Evolutionary conservation across 352 stramenopile species (phyloP), one percentile per base, ranked within the genome.

Genomic region (Pythium grandisporangium): DNA sequence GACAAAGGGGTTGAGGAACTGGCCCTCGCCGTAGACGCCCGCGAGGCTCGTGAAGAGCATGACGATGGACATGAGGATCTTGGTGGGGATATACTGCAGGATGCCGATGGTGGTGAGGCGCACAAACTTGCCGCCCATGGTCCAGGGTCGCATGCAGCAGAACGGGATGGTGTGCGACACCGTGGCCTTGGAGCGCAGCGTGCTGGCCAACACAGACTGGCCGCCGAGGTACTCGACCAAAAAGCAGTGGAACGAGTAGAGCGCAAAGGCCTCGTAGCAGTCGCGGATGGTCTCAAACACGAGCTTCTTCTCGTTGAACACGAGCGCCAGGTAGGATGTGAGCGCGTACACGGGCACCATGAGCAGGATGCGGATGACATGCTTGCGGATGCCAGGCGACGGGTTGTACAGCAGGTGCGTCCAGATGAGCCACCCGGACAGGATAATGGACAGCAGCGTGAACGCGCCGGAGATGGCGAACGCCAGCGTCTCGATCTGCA

Each of bases 231-330:
- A 95, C 53, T 84, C 73, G 38, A 97, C 75, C 17, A 97, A 58
- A 49, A 96, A 97, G 65, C 91, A 93, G 51, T 96, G 75, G 61
- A 97, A 97, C 37, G 75, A 95, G 55, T 96, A 96, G 42, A 97
- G 84, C 40, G 86, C 88, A 48, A 95, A 97, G 11, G 88, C 88
- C 51, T 97, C 89, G 61, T 97, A 97, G 58, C 80, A 90, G 42
- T 96, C 87, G 30, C 89, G 84, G 30, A 95, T 67, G 8, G 78
- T 93, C 73, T 95, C 79, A 45, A 96, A 93, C 33, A 89, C 63
- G 48, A 95, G 70, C 60, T 90, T 89, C 59, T 85, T 74, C 43
- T 93, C 70, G 61, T 93, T 92, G 50, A 93, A 93, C 24, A 91
- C 77, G 23, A 95, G 69, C 53, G 83, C 84, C 34, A 96, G 63